Evolutionary conservation across 75 land plant genomes (phyloP).

Genomic region (Pinus taeda): DNA sequence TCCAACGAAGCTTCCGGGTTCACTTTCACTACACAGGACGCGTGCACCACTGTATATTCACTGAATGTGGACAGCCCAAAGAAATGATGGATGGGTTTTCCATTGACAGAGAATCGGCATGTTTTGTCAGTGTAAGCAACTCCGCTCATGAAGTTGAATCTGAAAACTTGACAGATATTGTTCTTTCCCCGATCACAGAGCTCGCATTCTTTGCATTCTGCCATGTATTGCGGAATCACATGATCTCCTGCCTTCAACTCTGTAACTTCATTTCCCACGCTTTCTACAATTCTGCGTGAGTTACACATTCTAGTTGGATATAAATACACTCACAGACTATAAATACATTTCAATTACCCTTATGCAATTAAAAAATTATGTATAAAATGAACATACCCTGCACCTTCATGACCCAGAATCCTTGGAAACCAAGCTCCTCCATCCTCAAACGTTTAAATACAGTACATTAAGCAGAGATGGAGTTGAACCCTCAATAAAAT

Average conservation of each 20-base stretch:
- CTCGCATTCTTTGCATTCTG: constrained; percentile 17
- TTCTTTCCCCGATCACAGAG: neutral
- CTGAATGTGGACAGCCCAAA: constrained; percentile 21
- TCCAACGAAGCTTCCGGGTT: constrained; percentile 18
- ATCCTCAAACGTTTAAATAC: too few relatives aligned
- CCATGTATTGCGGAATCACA: neutral
- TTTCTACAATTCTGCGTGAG: neutral
- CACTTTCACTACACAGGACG: constrained; percentile 17
- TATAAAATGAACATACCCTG: constrained; percentile 20
- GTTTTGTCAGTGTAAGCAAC: constrained; percentile 16
- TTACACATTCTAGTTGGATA: neutral
- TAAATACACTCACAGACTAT: too few relatives aligned
- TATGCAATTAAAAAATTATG: too few relatives aligned
- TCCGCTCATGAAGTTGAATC: too few relatives aligned
- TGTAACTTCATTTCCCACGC: constrained; percentile 17
- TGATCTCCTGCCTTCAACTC: neutral
- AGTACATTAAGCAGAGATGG: neutral
- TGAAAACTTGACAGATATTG: too few relatives aligned
- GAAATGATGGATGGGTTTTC: constrained; percentile 33
- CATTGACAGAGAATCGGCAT: constrained; percentile 34
- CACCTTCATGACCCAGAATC: constrained; percentile 39
- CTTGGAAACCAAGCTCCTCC: constrained; percentile 25
- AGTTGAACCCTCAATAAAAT: neutral
- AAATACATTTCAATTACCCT: too few relatives aligned
- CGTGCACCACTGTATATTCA: constrained; percentile 24